These are phyloP conservation scores for Phytomonas francai DNA, from an alignment of 208 protist genomes.

Conservation along the genomic window DNA sequence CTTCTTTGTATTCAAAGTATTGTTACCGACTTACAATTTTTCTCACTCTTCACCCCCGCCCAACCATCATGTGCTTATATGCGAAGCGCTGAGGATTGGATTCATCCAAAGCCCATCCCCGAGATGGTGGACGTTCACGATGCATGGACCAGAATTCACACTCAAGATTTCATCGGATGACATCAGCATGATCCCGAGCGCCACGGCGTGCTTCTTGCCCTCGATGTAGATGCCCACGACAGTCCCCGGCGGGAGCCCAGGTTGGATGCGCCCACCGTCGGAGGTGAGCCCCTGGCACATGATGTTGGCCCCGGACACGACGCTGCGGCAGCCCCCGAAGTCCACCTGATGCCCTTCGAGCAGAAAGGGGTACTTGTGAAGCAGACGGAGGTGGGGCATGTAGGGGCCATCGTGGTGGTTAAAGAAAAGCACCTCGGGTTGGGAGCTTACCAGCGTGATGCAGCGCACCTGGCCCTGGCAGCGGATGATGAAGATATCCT, in stretches of 20 bases:
- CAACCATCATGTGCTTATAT: slow-evolving; percentile 47
- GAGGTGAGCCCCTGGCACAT: slow-evolving; percentile 97
- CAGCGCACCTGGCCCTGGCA: slow-evolving; percentile 90
- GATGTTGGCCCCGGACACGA: slow-evolving; percentile 95
- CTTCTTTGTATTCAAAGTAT: background rate
- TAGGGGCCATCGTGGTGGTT: slow-evolving; percentile 93
- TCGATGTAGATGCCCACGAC: slow-evolving; percentile 91
- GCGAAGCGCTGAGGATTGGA: slow-evolving; percentile 72
- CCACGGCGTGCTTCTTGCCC: slow-evolving; percentile 95
- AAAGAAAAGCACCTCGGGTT: slow-evolving; percentile 95
- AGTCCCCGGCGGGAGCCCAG: slow-evolving; percentile 37
- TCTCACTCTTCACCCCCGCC: background rate
- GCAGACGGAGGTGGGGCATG: slow-evolving; percentile 91
- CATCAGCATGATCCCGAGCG: slow-evolving; percentile 90
- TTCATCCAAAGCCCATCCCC: slow-evolving; percentile 96
- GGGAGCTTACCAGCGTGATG: slow-evolving; percentile 86
- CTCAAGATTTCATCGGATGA: slow-evolving; percentile 88
- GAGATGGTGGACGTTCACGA: slow-evolving; percentile 96
- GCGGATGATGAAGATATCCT: slow-evolving; percentile 89
- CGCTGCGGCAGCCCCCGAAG: slow-evolving; percentile 95
- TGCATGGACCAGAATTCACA: slow-evolving; percentile 90
- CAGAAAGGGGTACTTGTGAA: slow-evolving; percentile 97
- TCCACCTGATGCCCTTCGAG: slow-evolving; percentile 94
- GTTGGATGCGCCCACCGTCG: slow-evolving; percentile 76
- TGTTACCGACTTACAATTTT: background rate